A percentile compares a stretch with the other conserved stretches of the same genome.
phyloP scores from a whole-genome alignment of 768 basidiomycete species.

The Floccularia luteovirens region DNA sequence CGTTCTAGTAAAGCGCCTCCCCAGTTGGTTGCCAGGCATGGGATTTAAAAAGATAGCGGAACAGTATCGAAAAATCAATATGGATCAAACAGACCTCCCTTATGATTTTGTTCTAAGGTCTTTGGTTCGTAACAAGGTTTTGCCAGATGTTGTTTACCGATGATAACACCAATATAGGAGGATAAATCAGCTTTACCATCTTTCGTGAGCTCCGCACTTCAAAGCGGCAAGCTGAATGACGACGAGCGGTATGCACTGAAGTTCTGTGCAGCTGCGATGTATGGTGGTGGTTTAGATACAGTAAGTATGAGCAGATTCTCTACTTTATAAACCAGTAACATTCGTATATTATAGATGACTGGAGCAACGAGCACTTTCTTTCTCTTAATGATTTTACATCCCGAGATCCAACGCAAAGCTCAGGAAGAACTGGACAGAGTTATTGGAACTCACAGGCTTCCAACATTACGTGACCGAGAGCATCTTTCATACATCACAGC shows the following conservation, averaged over 20 bases:
- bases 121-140: conserved; percentile 15
- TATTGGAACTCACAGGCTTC: neutral
- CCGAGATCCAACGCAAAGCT: neutral
- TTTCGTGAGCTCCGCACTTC: conserved; percentile 31
- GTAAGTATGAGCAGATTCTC: too few species aligned
- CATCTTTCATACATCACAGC: neutral
- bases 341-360: too few species aligned
- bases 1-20: conserved; percentile 28
- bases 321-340: too few species aligned
- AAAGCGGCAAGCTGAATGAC: conserved; percentile 22
- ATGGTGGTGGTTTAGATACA: conserved; percentile 27
- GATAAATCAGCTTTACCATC: conserved; percentile 26
- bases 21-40: conserved; percentile 36
- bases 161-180: conserved; percentile 14
- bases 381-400: neutral
- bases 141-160: neutral
- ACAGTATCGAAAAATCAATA: conserved; percentile 20
- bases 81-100: conserved; percentile 25
- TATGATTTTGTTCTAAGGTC: conserved; percentile 29
- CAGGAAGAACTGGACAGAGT: neutral
- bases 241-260: conserved; percentile 30
- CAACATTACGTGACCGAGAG: neutral
- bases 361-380: too few species aligned
- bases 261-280: conserved; percentile 21
- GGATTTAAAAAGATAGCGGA: conserved; percentile 26